These are phyloP conservation scores for Euphorbia lathyris DNA, from an alignment of 345 rosid genomes.

Conservation along the genomic window DNA sequence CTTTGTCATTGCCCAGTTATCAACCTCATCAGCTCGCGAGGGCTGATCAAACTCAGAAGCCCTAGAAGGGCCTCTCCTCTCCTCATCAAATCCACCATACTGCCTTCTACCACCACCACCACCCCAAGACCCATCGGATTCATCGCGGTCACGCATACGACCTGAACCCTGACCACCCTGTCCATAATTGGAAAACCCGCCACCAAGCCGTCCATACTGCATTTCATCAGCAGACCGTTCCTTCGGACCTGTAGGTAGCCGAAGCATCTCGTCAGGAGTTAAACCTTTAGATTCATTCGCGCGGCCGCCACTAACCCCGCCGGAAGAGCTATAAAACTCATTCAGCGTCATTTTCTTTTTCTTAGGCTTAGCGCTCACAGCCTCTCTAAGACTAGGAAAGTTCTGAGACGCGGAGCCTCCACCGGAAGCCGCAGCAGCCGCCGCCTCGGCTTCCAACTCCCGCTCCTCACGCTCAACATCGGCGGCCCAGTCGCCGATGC, in stretches of 20 bases:
- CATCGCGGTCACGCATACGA: constrained; percentile 46
- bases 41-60: constrained; percentile 73
- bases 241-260: constrained; percentile 91
- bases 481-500: constrained; percentile 91
- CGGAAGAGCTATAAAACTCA: constrained; percentile 45
- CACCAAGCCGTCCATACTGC: constrained; percentile 75
- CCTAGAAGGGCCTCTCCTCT: constrained; percentile 72
- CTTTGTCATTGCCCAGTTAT: constrained; percentile 81
- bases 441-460: constrained; percentile 47
- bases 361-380: constrained; percentile 63
- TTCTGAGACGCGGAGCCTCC: constrained; percentile 48
- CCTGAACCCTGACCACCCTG: constrained; percentile 41
- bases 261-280: constrained; percentile 73
- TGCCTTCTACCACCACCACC: constrained; percentile 52
- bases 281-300: constrained; percentile 35
- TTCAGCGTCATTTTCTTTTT: constrained; percentile 76
- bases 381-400: constrained; percentile 81
- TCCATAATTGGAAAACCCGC: constrained; percentile 71
- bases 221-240: constrained; percentile 87
- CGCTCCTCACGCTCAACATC: constrained; percentile 59
- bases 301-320: constrained; percentile 14
- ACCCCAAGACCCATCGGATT: constrained; percentile 54
- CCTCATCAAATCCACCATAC: constrained; percentile 78
- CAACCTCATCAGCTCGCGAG: constrained; percentile 89
- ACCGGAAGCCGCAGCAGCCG: constrained; percentile 36